Base-by-base conservation (phyloP, 2,329 filamentous ascomycete genomes). In the Sarocladium kiliense region DNA sequence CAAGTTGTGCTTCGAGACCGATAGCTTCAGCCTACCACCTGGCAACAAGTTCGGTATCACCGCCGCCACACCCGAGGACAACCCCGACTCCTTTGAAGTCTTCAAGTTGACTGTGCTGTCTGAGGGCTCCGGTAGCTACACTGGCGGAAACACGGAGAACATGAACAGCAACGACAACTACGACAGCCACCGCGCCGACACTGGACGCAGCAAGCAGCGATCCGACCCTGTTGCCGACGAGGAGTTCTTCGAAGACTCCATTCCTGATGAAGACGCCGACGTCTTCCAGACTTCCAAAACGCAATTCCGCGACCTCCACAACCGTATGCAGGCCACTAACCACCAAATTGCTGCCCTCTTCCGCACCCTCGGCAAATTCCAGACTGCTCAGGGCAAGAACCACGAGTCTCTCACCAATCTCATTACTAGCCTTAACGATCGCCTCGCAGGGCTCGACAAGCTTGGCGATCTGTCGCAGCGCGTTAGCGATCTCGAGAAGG, bases 71-170 rank as follows among this genome's bases (percentile, higher is more conserved):
- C 89, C 90, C 27, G 50, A 36, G 14, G 93, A 97, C 62, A 92
- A 85, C 64, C 91, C 94, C 1, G 94, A 99, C 73, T 96, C 91
- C 4, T 96, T 97, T 65, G 94, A 99, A 72, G 71, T 96, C 61
- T 94, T 92, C 77, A 95, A 93, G 68, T 81, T 97, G 66, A 79
- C 88, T 34, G 82, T 94, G 53, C 83, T 86, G 65, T 85, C 81
- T 11, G 80, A 84, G 64, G 74, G 63, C 57, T 65, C 59, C 32
- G 53, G 58, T 55, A 12, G 21, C 5, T 51, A 51, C 34, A 32
- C 27, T 57, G 60, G 54, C n/a, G 56, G 56, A 25, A 54, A 39
- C 45, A 30, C 26, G 50, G 54, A 37, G 37, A 34, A 30, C 54
- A 56, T 50, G 49, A 41, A 53, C 65, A 62, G 56, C 59, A 42